Evolutionary conservation across 2,329 filamentous ascomycete genomes (phyloP).

Genomic region (Epichloe typhina): DNA sequence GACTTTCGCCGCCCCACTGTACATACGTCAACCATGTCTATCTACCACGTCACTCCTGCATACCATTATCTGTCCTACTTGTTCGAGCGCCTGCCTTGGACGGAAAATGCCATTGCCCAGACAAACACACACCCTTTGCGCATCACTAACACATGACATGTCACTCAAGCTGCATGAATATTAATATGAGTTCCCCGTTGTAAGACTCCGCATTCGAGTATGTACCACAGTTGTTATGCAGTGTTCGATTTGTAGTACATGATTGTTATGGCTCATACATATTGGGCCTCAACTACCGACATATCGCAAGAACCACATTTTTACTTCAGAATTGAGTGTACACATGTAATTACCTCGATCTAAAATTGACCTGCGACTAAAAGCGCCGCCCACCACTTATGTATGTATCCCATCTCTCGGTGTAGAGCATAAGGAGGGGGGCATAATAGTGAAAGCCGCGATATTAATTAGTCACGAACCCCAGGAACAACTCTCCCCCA

Average conservation of each 20-base stretch:
- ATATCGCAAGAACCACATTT: too few species aligned
- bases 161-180: background rate
- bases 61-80: background rate
- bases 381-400: too few species aligned
- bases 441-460: background rate
- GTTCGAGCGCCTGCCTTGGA: background rate
- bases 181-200: background rate
- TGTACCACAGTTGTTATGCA: background rate
- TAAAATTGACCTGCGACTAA: too few species aligned
- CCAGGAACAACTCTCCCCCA: background rate
- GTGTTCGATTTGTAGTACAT: background rate
- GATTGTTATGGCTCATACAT: background rate
- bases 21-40: background rate
- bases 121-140: background rate
- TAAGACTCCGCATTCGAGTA: background rate
- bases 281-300: background rate
- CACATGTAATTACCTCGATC: too few species aligned
- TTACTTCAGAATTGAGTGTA: too few species aligned
- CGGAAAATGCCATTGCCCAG: background rate
- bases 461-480: background rate
- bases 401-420: too few species aligned
- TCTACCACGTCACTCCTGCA: background rate
- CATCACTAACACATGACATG: constrained; percentile 2
- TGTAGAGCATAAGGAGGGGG: too few species aligned
- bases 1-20: too few species aligned